Evolutionary conservation across 2,329 filamentous ascomycete species (phyloP), one percentile per base, ranked within the genome.

Genomic region (Fusarium sp.): DNA sequence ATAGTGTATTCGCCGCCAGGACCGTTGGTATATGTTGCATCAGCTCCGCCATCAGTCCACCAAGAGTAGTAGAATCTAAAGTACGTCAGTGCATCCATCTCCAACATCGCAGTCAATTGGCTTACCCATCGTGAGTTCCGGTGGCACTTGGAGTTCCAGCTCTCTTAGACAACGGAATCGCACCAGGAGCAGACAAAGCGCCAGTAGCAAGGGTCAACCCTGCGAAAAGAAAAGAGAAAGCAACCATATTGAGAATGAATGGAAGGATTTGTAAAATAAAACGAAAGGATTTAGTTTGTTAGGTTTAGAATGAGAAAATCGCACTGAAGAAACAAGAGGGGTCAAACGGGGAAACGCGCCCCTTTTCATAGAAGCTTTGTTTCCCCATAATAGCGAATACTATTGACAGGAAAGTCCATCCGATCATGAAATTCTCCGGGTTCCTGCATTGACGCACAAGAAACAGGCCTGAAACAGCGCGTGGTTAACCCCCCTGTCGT

Each of bases 1-100:
- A 77, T 84, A 81, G 60, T 82, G 80, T 88, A 88, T 20, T 79
- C 74, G 16, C 85, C 86, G 9, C 77, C 81, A 3, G 74, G 74
- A 3, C 81, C 81, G 75, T 87, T 87, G 66, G 76, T 85, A 77
- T 87, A 87, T 40, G 79, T 83, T 14, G 85, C 84, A 33, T 77
- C 77, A 10, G 82, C 81, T 53, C 80, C 83, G 12, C 84, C 84
- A 60, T 87, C 84, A 53, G 84, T 85, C 85, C 85, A 86, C 79
- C 82, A 87, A 12, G 82, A 85, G 70, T 86, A 87, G 77, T 83
- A 87, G 76, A 83, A 87, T 22, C 72, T 75, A 11, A 1, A 33
- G 27, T 2, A 14, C 4, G 24, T 67, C 17, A 72, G 36, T 35
- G 7, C 14, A 11, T 12, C 8, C n/a, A n/a, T n/a, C n/a, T 31